Percentiles rank a stretch among this genome's conserved stretches.
phyloP scores from a whole-genome alignment of 2,329 filamentous ascomycete species.

The Pseudogymnoascus sp. region DNA sequence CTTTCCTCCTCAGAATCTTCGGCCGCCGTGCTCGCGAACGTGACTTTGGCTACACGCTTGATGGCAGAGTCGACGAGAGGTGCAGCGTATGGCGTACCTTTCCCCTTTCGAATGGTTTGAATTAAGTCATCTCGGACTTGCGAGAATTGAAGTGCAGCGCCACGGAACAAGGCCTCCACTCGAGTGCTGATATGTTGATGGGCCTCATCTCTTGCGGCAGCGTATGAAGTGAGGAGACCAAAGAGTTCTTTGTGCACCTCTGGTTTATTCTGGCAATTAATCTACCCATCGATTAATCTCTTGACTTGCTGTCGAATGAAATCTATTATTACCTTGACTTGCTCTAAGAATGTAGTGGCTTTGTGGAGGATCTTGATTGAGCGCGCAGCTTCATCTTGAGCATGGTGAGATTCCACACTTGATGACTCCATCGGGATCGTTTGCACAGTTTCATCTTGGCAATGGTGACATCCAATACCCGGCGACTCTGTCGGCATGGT shows the following conservation, averaged over 20 bases:
- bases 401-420: not conserved
- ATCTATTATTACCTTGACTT: not conserved
- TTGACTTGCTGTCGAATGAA: not conserved
- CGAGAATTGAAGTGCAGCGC: not conserved
- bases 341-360: not conserved
- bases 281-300: not conserved
- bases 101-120: not conserved
- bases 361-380: not conserved
- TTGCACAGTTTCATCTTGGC: too few species aligned
- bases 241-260: not conserved
- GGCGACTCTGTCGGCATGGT: too few species aligned
- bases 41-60: not conserved
- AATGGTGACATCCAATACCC: too few species aligned
- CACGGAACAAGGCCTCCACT: not conserved
- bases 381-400: not conserved
- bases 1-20: not conserved
- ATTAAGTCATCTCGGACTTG: not conserved
- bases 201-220: not conserved
- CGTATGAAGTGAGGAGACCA: not conserved
- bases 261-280: not conserved
- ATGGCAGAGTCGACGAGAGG: constrained; percentile 2
- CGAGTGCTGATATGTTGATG: not conserved
- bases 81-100: not conserved
- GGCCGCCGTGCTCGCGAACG: not conserved
- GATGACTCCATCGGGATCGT: not conserved